Evolutionary conservation across 495 filamentous ascomycete species (phyloP).

Genomic region (Penicillium psychrofluorescens): DNA sequence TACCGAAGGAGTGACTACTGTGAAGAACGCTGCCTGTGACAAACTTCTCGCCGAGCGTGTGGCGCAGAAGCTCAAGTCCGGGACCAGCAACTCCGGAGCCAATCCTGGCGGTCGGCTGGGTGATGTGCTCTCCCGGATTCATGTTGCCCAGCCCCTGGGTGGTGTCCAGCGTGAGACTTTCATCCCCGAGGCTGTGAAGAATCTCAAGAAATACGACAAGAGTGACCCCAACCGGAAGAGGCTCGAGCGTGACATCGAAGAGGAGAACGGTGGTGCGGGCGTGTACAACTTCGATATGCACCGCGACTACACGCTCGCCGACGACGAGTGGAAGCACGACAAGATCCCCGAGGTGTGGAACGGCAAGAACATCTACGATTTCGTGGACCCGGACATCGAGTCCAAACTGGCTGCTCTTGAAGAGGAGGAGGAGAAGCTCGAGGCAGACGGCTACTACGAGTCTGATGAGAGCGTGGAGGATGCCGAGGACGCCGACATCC

Average conservation of each 20-base stretch:
- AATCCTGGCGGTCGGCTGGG: conserved; percentile 65
- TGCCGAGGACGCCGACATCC: conserved; percentile 75
- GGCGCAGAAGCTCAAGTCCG: conserved; percentile 89
- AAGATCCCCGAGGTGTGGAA: conserved; percentile 88
- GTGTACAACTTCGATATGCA: conserved; percentile 91
- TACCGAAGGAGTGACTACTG: conserved; percentile 84
- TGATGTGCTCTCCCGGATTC: conserved; percentile 86
- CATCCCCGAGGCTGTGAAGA: conserved; percentile 79
- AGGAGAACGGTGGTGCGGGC: conserved; percentile 87
- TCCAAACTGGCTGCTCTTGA: conserved; percentile 82
- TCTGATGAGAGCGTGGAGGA: conserved; percentile 62
- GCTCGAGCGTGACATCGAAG: conserved; percentile 82
- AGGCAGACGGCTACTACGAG: conserved; percentile 79
- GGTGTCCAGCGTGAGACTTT: conserved; percentile 72
- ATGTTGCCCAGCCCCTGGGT: conserved; percentile 86
- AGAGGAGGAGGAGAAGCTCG: conserved; percentile 86
- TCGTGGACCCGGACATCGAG: conserved; percentile 94
- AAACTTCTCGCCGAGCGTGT: conserved; percentile 86
- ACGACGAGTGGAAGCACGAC: conserved; percentile 91
- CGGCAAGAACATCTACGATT: conserved; percentile 95
- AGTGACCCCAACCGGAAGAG: conserved; percentile 71
- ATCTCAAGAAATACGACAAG: conserved; percentile 80
- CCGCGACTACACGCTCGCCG: conserved; percentile 74
- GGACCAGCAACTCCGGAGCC: conserved; percentile 63
- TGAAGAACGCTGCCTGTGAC: conserved; percentile 93